Percentiles rank a stretch among this genome's conserved stretches.
phyloP scores from a whole-genome alignment of 306 rosid genomes.

The Rosa persica region DNA sequence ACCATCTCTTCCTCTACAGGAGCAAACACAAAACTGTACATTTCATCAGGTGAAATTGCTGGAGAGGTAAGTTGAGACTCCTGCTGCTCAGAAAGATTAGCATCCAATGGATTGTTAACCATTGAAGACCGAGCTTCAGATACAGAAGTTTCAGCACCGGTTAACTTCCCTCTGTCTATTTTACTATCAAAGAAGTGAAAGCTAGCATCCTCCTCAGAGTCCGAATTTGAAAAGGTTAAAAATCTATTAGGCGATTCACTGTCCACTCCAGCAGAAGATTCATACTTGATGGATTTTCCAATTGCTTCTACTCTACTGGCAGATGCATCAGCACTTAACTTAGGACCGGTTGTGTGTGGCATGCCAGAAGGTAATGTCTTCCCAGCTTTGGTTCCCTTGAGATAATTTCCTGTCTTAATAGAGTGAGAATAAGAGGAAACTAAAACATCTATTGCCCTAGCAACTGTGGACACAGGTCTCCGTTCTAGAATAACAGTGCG shows the following conservation, averaged over 20 bases:
- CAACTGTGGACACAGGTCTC: conserved; percentile 69
- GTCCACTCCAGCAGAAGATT: conserved; percentile 49
- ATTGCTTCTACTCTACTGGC: conserved; percentile 39
- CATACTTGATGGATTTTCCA: conserved; percentile 50
- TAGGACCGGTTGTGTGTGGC: conserved; percentile 41
- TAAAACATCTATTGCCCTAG: conserved; percentile 79
- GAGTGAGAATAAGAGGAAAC: conserved; percentile 71
- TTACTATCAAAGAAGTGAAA: conserved; percentile 34
- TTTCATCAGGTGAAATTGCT: conserved; percentile 91
- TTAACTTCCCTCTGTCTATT: conserved; percentile 39
- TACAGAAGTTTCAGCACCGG: conserved; percentile 39
- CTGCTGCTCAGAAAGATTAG: conserved; percentile 49
- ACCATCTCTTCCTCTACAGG: conserved; percentile 91
- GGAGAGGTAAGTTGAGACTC: conserved; percentile 80
- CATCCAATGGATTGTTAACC: conserved; percentile 34
- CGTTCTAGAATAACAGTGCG: conserved; percentile 77
- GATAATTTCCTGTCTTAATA: conserved; percentile 50
- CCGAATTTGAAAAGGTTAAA: conserved; percentile 43
- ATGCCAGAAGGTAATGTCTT: conserved; percentile 47
- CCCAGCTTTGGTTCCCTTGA: conserved; percentile 64
- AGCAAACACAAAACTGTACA: conserved; percentile 78
- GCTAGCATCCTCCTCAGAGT: conserved; percentile 58
- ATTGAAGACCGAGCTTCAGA: conserved; percentile 41
- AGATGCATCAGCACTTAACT: conserved; percentile 45
- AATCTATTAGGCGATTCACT: conserved; percentile 37